Conservation (phyloP, 164 flowering plant genomes). For the Buxus sempervirens region DNA sequence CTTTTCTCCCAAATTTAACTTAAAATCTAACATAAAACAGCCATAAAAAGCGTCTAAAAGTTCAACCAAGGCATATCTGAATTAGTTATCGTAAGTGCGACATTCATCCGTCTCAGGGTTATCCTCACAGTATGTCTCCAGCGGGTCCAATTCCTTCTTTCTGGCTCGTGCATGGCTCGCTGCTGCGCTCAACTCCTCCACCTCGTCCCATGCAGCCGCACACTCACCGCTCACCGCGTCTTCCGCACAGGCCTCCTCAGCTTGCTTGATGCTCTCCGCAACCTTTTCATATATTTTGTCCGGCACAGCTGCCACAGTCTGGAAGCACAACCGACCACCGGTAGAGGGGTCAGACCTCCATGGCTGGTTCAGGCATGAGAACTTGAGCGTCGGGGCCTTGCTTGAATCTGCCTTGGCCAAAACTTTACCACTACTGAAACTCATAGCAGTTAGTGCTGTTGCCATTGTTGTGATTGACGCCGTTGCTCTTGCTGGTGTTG, state of each 20-base stretch:
- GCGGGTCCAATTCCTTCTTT: slow-evolving; percentile 52
- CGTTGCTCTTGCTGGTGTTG: neutral
- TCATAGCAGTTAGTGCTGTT: slow-evolving; percentile 42
- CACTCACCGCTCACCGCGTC: slow-evolving; percentile 53
- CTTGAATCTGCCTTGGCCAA: slow-evolving; percentile 32
- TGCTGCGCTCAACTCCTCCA: slow-evolving; percentile 85
- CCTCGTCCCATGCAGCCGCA: slow-evolving; percentile 86
- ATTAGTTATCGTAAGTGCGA: slow-evolving; percentile 68
- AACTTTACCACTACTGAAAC: slow-evolving; percentile 35
- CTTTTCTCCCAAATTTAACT: neutral
- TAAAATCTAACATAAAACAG: too few species aligned
- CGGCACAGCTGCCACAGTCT: slow-evolving; percentile 25
- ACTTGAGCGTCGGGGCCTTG: slow-evolving; percentile 17
- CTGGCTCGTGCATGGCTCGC: slow-evolving; percentile 72
- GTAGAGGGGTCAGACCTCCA: slow-evolving; percentile 23
- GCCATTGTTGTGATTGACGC: slow-evolving; percentile 41
- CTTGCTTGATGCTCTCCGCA: slow-evolving; percentile 41
- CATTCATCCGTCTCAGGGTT: slow-evolving; percentile 87
- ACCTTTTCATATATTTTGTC: slow-evolving; percentile 35
- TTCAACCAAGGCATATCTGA: too few species aligned
- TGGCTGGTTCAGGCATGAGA: slow-evolving; percentile 33
- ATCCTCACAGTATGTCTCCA: slow-evolving; percentile 82
- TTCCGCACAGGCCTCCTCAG: slow-evolving; percentile 41
- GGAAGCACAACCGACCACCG: slow-evolving; percentile 21
- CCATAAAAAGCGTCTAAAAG: neutral